Conservation (phyloP, 352 stramenopile genomes). For the Globisporangium viniferum region DNA sequence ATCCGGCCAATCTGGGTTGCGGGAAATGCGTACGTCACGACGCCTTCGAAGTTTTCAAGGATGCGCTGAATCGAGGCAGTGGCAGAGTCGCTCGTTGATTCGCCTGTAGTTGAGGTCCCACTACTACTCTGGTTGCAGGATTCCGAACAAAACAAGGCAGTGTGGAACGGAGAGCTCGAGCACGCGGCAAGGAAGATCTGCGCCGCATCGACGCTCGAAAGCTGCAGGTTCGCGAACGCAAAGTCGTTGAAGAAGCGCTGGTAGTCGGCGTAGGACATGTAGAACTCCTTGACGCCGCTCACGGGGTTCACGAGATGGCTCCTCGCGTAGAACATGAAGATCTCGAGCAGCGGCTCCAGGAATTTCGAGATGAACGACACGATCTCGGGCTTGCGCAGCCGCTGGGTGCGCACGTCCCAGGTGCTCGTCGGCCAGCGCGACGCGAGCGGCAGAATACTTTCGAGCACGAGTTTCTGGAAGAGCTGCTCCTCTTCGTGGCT, state of each 20-base stretch:
- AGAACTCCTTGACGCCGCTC: slow-evolving; percentile 53
- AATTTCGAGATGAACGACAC: slow-evolving; percentile 66
- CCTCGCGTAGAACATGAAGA: slow-evolving; percentile 80
- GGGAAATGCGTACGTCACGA: slow-evolving; percentile 44
- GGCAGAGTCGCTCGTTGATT: background rate
- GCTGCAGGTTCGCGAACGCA: slow-evolving; percentile 57
- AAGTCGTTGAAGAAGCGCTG: slow-evolving; percentile 79
- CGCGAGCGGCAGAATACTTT: slow-evolving; percentile 57
- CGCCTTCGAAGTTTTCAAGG: slow-evolving; percentile 39
- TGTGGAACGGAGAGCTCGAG: slow-evolving; percentile 50
- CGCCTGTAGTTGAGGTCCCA: background rate
- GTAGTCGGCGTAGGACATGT: slow-evolving; percentile 69
- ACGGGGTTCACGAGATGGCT: slow-evolving; percentile 36
- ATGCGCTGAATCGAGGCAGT: slow-evolving; percentile 39
- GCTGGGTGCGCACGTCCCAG: slow-evolving; percentile 52
- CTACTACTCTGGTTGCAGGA: slow-evolving; percentile 4
- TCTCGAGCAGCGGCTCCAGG: slow-evolving; percentile 57
- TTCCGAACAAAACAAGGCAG: slow-evolving; percentile 18
- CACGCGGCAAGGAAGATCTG: slow-evolving; percentile 71
- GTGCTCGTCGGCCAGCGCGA: slow-evolving; percentile 48
- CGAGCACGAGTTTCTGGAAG: slow-evolving; percentile 54
- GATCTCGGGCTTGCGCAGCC: slow-evolving; percentile 45
- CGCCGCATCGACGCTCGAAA: slow-evolving; percentile 66
- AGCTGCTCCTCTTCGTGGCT: slow-evolving; percentile 46
- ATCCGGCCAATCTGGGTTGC: slow-evolving; percentile 51